Conservation (phyloP, 257 asterid genomes). For the Solanum medicagineum region DNA sequence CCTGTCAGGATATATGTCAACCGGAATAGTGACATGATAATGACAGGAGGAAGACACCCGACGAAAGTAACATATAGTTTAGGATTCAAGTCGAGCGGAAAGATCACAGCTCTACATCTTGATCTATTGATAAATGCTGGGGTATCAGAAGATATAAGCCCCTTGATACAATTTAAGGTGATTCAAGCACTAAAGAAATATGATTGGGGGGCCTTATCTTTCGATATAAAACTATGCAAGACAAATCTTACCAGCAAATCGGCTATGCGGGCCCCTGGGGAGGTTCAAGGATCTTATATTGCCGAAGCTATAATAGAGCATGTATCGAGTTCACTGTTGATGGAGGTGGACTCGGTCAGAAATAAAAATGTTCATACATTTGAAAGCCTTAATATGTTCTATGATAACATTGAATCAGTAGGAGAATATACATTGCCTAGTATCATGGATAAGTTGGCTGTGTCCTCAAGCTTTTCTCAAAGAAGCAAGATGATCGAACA, state of each 20-base stretch:
- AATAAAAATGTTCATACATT: slow-evolving; percentile 39
- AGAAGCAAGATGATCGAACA: slow-evolving; percentile 18
- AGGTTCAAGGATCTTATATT: slow-evolving; percentile 55
- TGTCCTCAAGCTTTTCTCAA: slow-evolving; percentile 22
- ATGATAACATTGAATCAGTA: slow-evolving; percentile 17
- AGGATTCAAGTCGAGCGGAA: slow-evolving; percentile 58
- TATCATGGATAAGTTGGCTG: slow-evolving; percentile 51
- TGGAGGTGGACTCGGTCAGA: slow-evolving; percentile 45
- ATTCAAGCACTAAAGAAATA: slow-evolving; percentile 43
- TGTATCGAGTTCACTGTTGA: slow-evolving; percentile 33
- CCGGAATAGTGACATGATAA: slow-evolving; percentile 58
- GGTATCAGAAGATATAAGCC: slow-evolving; percentile 39
- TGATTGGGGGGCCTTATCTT: slow-evolving; percentile 59
- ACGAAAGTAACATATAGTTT: slow-evolving; percentile 59
- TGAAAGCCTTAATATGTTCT: slow-evolving; percentile 38
- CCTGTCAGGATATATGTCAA: slow-evolving; percentile 60
- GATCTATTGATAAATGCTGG: slow-evolving; percentile 58
- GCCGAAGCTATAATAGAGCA: slow-evolving; percentile 66
- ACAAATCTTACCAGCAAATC: slow-evolving; percentile 58
- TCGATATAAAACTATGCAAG: slow-evolving; percentile 54
- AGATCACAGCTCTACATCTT: slow-evolving; percentile 61
- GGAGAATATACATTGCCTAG: slow-evolving; percentile 40
- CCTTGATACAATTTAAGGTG: slow-evolving; percentile 27
- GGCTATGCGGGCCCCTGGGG: slow-evolving; percentile 77
- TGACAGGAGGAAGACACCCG: slow-evolving; percentile 71